Percentiles rank a stretch among this genome's conserved stretches.
phyloP scores from a whole-genome alignment of 352 stramenopile species.

The Thraustochytrium striatum region DNA sequence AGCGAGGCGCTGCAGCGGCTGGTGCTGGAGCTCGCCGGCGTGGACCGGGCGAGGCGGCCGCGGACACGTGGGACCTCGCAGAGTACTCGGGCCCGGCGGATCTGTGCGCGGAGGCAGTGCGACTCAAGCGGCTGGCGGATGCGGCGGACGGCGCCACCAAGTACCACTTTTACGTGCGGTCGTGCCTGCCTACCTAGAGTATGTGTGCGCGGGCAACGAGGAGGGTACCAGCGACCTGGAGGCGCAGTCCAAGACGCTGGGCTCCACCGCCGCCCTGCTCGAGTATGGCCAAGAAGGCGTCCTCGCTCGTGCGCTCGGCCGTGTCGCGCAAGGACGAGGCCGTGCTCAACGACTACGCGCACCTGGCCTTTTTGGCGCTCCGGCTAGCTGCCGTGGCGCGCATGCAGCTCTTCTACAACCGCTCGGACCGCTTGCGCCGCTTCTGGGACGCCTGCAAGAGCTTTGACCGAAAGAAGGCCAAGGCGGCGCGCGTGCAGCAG shows the following conservation, averaged over 20 bases:
- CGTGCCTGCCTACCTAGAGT: background rate
- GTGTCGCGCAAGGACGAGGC: background rate
- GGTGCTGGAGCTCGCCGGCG: background rate
- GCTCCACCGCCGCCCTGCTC: background rate
- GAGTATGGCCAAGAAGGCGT: background rate
- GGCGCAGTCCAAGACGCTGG: background rate
- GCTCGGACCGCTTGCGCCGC: background rate
- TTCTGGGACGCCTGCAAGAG: background rate
- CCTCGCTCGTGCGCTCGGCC: background rate
- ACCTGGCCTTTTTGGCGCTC: background rate
- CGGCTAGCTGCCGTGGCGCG: background rate
- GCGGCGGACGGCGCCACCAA: background rate
- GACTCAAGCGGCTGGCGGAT: background rate
- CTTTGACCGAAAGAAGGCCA: background rate
- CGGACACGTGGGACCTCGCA: too few relatives aligned
- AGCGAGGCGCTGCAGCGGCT: background rate
- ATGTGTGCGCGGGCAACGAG: background rate
- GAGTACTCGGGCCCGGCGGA: too few relatives aligned
- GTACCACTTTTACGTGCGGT: background rate
- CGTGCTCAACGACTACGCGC: background rate
- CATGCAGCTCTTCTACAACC: background rate
- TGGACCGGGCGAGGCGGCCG: too few relatives aligned
- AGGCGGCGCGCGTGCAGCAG: background rate
- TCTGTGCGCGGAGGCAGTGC: background rate
- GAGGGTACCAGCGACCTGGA: too few relatives aligned